Evolutionary conservation across 164 flowering plant genomes (phyloP), one percentile per base, ranked within the genome.

Genomic region (Vitis cinerea): DNA sequence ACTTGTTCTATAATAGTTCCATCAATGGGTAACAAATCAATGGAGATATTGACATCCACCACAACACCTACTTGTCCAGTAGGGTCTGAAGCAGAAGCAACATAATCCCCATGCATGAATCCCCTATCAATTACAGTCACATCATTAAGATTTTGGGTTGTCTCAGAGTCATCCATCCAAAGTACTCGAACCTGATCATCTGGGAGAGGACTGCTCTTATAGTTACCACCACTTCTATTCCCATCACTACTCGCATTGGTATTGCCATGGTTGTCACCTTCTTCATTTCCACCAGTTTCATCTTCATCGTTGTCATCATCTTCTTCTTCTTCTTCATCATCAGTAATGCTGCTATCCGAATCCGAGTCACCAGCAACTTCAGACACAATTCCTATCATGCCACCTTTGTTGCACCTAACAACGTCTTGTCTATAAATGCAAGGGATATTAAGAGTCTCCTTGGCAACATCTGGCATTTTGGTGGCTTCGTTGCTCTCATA

Each of bases 81-180:
- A 59, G 94, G 92, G 59, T 93, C 90, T 48, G 87, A 79, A 71
- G 83, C 84, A 75, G 95, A 69, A 72, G 97, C 89, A 74, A 93
- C 97, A 84, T 78, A 87, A 85, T 96, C 99, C 59, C 99, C 98
- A 77, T 90, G 98, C 76, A 93, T 74, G 78, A 92, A 92, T 59
- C 87, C 94, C 65, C 99, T 80, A 74, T 96, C 99, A 59, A 88
- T 67, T 63, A 93, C 90, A 19, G 72, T 75, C 48, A 96, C 73
- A 68, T 87, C 91, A 79, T 70, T 76, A 27, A 81, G 59, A 79
- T 59, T 74, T 59, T 85, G 81, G 14, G 78, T 83, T 59, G 86
- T 83, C 75, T 91, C 95, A 27, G 88, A 79, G 61, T 79, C 84
- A 81, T 90, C 90, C 77, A 88, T 78, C 99, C 99, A 96, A 29